Evolutionary conservation across 768 basidiomycete genomes (phyloP).

Genomic region (Dentipellis sp.): DNA sequence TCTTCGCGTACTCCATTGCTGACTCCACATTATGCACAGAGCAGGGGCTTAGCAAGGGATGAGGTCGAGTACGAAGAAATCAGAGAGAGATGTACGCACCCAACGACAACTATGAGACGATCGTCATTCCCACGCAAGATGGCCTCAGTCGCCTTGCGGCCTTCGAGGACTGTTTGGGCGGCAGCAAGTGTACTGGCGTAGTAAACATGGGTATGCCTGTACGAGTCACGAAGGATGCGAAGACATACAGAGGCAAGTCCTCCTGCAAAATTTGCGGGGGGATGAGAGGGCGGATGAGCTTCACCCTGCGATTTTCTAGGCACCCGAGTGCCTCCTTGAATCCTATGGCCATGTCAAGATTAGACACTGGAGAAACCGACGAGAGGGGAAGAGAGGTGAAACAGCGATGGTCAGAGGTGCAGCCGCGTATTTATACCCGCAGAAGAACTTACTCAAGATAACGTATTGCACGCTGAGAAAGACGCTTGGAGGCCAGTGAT

Average conservation of each 20-base stretch:
- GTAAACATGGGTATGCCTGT: conserved; percentile 11
- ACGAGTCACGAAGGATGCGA: neutral
- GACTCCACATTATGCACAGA: conserved; percentile 88
- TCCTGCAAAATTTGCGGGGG: conserved; percentile 93
- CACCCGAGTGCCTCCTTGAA: conserved; percentile 73
- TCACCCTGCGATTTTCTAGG: conserved; percentile 84
- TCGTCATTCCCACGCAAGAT: conserved; percentile 85
- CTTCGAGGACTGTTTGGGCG: conserved; percentile 85
- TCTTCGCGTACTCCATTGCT: conserved; percentile 79
- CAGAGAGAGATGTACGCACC: conserved; percentile 35
- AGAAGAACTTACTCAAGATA: neutral
- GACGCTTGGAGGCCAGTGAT: too few species aligned
- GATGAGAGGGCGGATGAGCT: conserved; percentile 79
- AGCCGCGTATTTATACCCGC: conserved; percentile 1
- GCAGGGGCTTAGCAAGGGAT: conserved; percentile 54
- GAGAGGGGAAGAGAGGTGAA: neutral
- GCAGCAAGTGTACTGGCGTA: conserved; percentile 55
- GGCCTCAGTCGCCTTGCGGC: conserved; percentile 67
- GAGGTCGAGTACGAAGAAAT: neutral
- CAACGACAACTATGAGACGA: conserved; percentile 85
- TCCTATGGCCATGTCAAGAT: conserved; percentile 57
- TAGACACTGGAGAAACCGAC: conserved; percentile 27
- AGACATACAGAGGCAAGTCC: conserved; percentile 74
- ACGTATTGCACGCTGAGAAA: too few species aligned
- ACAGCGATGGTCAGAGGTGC: conserved; percentile 1